phyloP scores from a whole-genome alignment of 352 stramenopile genomes.

The Pythium brachiatum region DNA sequence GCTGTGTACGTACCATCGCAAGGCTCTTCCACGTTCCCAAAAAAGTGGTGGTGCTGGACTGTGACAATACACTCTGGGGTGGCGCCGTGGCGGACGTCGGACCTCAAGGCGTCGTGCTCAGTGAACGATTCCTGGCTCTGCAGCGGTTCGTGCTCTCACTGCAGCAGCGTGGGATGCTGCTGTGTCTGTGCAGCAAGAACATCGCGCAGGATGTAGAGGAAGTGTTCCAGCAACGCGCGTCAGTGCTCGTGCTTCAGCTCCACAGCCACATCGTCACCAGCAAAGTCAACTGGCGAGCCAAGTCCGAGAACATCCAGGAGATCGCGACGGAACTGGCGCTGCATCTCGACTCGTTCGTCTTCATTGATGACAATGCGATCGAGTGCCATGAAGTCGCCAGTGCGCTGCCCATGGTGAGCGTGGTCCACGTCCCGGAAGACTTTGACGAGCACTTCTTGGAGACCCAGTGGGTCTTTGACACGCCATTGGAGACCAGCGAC shows the following conservation, averaged over 20 bases:
- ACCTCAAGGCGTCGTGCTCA: conserved; percentile 34
- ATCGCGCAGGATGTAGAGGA: conserved; percentile 44
- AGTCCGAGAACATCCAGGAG: conserved; percentile 55
- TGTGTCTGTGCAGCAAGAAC: conserved; percentile 76
- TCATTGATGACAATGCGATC: conserved; percentile 70
- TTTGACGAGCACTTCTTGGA: conserved; percentile 38
- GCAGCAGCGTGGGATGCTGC: conserved; percentile 45
- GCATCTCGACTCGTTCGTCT: conserved; percentile 61
- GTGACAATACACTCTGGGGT: conserved; percentile 75
- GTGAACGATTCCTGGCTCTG: conserved; percentile 40
- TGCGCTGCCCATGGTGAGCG: conserved; percentile 42
- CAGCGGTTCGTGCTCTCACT: conserved; percentile 57
- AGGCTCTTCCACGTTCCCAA: conserved; percentile 35
- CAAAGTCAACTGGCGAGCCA: conserved; percentile 60
- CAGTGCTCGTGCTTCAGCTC: conserved; percentile 51
- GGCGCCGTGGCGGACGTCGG: conserved; percentile 63
- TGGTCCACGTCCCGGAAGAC: conserved; percentile 43
- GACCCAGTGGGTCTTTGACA: conserved; percentile 57
- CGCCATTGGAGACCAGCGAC: conserved; percentile 11
- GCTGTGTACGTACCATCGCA: conserved; percentile 48
- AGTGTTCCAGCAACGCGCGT: conserved; percentile 40
- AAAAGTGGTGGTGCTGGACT: conserved; percentile 79
- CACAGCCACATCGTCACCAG: conserved; percentile 44
- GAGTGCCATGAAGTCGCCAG: conserved; percentile 63
- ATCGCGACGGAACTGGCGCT: conserved; percentile 56